phyloP scores from a whole-genome alignment of 768 basidiomycete species.

The Cyathus striatus region DNA sequence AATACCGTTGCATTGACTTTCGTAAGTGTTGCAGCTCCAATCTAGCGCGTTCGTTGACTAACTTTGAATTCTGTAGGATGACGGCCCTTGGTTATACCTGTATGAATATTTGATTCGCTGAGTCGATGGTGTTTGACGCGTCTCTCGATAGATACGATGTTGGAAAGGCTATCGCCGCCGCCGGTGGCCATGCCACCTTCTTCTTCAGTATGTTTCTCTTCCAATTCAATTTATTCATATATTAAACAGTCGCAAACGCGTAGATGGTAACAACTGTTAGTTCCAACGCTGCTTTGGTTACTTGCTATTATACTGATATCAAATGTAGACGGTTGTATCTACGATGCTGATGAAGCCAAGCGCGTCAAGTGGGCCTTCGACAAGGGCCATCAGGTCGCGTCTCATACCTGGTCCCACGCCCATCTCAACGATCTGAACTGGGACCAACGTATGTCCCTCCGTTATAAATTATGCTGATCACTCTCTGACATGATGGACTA shows the following conservation, averaged over 20 bases:
- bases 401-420: slow-evolving; percentile 44
- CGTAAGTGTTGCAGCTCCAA: slow-evolving; percentile 16
- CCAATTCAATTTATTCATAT: neutral
- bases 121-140: neutral
- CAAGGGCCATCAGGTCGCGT: slow-evolving; percentile 39
- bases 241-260: neutral
- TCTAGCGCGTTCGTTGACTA: neutral
- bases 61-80: slow-evolving; percentile 35
- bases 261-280: slow-evolving; percentile 31
- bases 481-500: neutral
- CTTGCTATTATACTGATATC: neutral
- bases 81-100: slow-evolving; percentile 35
- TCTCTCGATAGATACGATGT: slow-evolving; percentile 23
- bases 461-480: neutral
- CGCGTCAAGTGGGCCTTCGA: slow-evolving; percentile 29
- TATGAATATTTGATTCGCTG: no score
- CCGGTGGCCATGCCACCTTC: slow-evolving; percentile 35
- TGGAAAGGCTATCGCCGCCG: slow-evolving; percentile 21
- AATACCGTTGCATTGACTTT: slow-evolving; percentile 37
- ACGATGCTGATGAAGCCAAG: slow-evolving; percentile 17
- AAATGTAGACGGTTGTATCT: slow-evolving; percentile 30
- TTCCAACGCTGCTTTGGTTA: neutral
- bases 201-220: slow-evolving; percentile 30
- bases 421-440: slow-evolving; percentile 27
- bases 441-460: slow-evolving; percentile 19